Conservation (phyloP, 495 filamentous ascomycete genomes). For the Penicillium samsonianum region DNA sequence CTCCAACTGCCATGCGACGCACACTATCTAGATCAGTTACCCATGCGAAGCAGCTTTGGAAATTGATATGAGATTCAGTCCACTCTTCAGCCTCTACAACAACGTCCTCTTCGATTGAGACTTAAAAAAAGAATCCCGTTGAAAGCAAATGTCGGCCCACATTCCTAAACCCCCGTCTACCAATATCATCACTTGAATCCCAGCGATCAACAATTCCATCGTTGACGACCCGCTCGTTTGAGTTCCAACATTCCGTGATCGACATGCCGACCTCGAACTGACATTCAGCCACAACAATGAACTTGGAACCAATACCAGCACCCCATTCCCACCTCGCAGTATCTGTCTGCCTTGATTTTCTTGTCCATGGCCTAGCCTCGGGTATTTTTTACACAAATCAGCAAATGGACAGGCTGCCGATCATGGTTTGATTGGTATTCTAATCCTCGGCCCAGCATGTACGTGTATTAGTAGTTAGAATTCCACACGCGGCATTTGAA, state of each 20-base stretch:
- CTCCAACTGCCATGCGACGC: neutral
- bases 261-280: slow-evolving; percentile 17
- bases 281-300: slow-evolving; percentile 8
- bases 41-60: neutral
- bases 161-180: slow-evolving; percentile 8
- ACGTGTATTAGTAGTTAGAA: slow-evolving; percentile 2
- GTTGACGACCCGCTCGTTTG: neutral
- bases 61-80: neutral
- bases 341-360: neutral
- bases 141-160: slow-evolving; percentile 3
- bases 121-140: neutral
- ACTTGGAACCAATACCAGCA: neutral
- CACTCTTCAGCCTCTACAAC: neutral
- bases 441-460: neutral
- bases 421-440: slow-evolving; percentile 14
- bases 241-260: slow-evolving; percentile 23
- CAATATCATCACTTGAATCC: slow-evolving; percentile 2
- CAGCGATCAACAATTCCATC: slow-evolving; percentile 1
- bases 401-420: neutral
- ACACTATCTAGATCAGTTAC: neutral
- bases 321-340: neutral
- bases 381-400: neutral
- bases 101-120: neutral
- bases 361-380: neutral
- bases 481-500: slow-evolving; percentile 20